A percentile compares a stretch with the other conserved stretches of the same genome.
These are phyloP conservation scores for Pisolithus orientalis DNA, from an alignment of 768 basidiomycete species.

Conservation along the genomic window DNA sequence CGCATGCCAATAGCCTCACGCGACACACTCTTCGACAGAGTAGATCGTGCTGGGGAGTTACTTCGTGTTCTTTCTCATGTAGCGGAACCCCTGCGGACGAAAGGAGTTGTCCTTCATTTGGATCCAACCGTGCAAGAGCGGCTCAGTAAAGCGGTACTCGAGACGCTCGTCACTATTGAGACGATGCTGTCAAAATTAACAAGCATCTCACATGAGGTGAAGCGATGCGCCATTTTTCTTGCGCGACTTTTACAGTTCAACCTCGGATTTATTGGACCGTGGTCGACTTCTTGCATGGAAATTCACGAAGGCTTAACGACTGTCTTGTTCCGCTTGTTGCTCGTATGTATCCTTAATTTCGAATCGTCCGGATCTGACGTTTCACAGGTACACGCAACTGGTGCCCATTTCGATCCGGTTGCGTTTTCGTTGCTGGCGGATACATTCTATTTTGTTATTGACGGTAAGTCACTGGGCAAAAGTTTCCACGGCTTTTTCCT, in stretches of 20 bases:
- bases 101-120: constrained; percentile 45
- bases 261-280: constrained; percentile 55
- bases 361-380: constrained; percentile 1
- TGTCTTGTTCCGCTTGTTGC: constrained; percentile 41
- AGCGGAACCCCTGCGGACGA: constrained; percentile 54
- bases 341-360: constrained; percentile 37
- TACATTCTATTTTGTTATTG: constrained; percentile 66
- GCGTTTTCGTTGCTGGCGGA: constrained; percentile 65
- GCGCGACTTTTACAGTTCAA: constrained; percentile 68
- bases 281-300: constrained; percentile 48
- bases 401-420: constrained; percentile 47
- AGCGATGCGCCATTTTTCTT: constrained; percentile 47
- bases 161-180: constrained; percentile 39
- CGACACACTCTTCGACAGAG: constrained; percentile 31
- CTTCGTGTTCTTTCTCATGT: constrained; percentile 65
- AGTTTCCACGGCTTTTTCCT: neutral
- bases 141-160: constrained; percentile 45
- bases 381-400: constrained; percentile 48
- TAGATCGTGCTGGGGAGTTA: constrained; percentile 58
- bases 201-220: constrained; percentile 21
- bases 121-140: constrained; percentile 44
- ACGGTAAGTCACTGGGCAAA: constrained; percentile 42
- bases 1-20: constrained; percentile 24
- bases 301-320: constrained; percentile 36
- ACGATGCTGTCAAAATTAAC: constrained; percentile 24